Evolutionary conservation across 345 rosid species (phyloP).

Genomic region (Camelina neglecta): DNA sequence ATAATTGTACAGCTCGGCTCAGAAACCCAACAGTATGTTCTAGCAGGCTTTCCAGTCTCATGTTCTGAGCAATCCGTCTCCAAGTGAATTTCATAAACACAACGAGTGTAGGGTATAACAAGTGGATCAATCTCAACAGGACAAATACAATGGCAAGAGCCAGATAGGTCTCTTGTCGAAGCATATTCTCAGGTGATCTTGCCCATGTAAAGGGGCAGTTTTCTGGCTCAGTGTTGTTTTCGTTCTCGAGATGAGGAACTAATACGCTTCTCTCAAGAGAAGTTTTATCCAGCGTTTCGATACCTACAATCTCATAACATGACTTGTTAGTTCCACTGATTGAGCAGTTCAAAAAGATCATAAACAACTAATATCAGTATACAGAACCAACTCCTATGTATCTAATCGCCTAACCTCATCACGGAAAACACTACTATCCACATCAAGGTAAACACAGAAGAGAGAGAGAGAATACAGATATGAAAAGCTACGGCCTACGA

Average conservation of each 20-base stretch:
- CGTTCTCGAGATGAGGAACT: slow-evolving; percentile 56
- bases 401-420: neutral
- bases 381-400: neutral
- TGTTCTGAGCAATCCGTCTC: slow-evolving; percentile 55
- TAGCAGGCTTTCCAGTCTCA: slow-evolving; percentile 58
- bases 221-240: slow-evolving; percentile 58
- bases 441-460: neutral
- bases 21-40: slow-evolving; percentile 70
- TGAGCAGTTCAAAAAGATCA: neutral
- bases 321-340: slow-evolving; percentile 28
- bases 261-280: slow-evolving; percentile 47
- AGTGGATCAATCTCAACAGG: slow-evolving; percentile 60
- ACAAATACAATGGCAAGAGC: slow-evolving; percentile 79
- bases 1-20: slow-evolving; percentile 57
- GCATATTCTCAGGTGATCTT: slow-evolving; percentile 89
- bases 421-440: neutral
- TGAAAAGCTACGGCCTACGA: neutral
- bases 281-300: slow-evolving; percentile 49
- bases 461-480: neutral
- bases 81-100: slow-evolving; percentile 50
- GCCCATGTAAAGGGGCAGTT: slow-evolving; percentile 97
- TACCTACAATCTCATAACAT: slow-evolving; percentile 36
- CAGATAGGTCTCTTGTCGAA: slow-evolving; percentile 80
- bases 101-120: slow-evolving; percentile 59
- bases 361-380: neutral